These are phyloP conservation scores for Phyllosticta citrichinensis DNA, from an alignment of 2,329 filamentous ascomycete genomes.

Conservation along the genomic window DNA sequence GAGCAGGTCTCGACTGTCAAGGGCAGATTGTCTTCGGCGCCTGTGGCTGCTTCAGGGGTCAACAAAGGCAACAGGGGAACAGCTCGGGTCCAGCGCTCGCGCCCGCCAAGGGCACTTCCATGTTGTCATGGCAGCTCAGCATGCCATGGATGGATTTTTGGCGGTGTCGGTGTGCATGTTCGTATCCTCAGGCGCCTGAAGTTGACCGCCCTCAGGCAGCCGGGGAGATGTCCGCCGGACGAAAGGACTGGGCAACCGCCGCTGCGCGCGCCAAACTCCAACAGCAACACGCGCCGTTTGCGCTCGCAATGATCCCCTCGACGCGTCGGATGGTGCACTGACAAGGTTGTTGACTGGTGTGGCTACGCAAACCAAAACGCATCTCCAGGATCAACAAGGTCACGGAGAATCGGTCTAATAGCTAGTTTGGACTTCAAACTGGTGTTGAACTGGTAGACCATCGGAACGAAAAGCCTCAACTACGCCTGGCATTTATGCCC, in stretches of 20 bases:
- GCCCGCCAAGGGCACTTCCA: background rate
- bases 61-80: background rate
- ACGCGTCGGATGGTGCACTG: background rate
- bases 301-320: background rate
- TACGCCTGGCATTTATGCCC: too few species aligned
- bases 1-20: background rate
- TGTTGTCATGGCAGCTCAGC: background rate
- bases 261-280: background rate
- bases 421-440: too few species aligned
- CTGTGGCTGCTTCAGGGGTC: background rate
- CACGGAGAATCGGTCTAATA: background rate
- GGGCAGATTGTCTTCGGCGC: background rate
- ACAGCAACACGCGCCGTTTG: background rate
- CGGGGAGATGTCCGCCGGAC: background rate
- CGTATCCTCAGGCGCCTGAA: background rate
- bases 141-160: background rate
- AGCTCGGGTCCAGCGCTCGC: background rate
- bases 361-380: background rate
- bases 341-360: background rate
- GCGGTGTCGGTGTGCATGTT: background rate
- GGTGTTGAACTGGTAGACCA: too few species aligned
- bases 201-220: background rate
- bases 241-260: background rate
- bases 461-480: too few species aligned
- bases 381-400: background rate